Evolutionary conservation across 1,284 basidiomycete species (phyloP).

Genomic region (Cutaneotrichosporon spelunceum): DNA sequence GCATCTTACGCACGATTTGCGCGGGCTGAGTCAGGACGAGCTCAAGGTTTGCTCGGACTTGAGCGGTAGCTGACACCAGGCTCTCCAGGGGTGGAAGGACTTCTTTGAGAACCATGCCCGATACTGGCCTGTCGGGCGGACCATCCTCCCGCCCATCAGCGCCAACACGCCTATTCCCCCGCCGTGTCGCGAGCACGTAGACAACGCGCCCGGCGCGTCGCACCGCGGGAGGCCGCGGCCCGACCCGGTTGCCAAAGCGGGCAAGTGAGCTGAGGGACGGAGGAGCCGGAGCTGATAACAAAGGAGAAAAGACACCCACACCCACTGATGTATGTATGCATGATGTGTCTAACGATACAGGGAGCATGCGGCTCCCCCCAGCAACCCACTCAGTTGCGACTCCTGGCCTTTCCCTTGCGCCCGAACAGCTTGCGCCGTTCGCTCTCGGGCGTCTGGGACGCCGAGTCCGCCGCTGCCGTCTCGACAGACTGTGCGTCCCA

Average conservation of each 20-base stretch:
- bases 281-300: background rate
- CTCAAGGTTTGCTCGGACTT: constrained; percentile 57
- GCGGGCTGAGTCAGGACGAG: constrained; percentile 71
- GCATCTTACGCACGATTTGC: constrained; percentile 83
- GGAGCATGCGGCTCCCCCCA: background rate
- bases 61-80: constrained; percentile 56
- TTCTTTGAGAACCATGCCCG: constrained; percentile 79
- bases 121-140: constrained; percentile 69
- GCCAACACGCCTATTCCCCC: constrained; percentile 74
- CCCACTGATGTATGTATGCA: constrained; percentile 5
- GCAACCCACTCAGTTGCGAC: background rate
- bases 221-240: background rate
- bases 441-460: background rate
- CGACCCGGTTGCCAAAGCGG: constrained; percentile 73
- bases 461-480: background rate
- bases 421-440: background rate
- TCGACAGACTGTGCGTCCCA: background rate
- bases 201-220: constrained; percentile 56
- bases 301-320: constrained; percentile 64
- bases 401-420: background rate
- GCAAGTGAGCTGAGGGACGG: constrained; percentile 54
- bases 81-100: constrained; percentile 77
- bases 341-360: background rate
- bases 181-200: constrained; percentile 68
- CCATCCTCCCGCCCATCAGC: constrained; percentile 62